Evolutionary conservation across 1,284 basidiomycete genomes (phyloP), one percentile per base, ranked within the genome.

Genomic region (Pseudozyma flocculosa): DNA sequence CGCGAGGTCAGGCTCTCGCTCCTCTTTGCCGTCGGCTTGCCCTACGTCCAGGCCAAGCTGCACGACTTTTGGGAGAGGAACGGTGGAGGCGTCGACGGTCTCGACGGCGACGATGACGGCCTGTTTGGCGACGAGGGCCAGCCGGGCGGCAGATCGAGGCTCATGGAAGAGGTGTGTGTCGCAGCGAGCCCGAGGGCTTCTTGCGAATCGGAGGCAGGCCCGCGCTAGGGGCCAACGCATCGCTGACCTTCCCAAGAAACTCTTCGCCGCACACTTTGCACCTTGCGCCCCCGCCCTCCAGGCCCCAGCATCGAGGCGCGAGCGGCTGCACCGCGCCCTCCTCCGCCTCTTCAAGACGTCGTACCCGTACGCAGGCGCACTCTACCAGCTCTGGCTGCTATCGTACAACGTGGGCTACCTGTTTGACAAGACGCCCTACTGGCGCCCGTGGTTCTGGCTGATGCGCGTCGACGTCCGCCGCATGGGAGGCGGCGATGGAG

Each of bases 31-130:
- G 84, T 96, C 41, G 90, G 87, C 3, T 78, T 97, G 24, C 94
- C 94, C 3, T 98, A 96, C 75, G 55, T 95, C 29, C 84, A 89
- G 54, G 87, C 91, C 7, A 94, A 95, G 76, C 84, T 87, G 2
- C 88, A 90, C 40, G 92, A 96, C 70, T 87, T 90, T 65, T 95
- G 87, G 75, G 94, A 98, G 79, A 84, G 87, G 30, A 79, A 96
- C 14, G 92, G 93, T 1, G 93, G 92, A 18, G 89, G 88, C 2
- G 70, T 87, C 5, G 85, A 85, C 55, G 80, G 82, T 10, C 24
- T 53, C n/a, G 30, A 34, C 2, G 55, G 54, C 7, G 87, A 88
- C n/a, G 30, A 34, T 1, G 55, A 55, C 7, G 87, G 88, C 40
- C 79, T 89, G 36, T 80, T 88, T 26, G 70, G 51, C 21, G 72